A percentile compares a stretch with the other conserved stretches of the same genome.
Conservation (phyloP, 495 filamentous ascomycete genomes). For the Penicillium nucicola region DNA sequence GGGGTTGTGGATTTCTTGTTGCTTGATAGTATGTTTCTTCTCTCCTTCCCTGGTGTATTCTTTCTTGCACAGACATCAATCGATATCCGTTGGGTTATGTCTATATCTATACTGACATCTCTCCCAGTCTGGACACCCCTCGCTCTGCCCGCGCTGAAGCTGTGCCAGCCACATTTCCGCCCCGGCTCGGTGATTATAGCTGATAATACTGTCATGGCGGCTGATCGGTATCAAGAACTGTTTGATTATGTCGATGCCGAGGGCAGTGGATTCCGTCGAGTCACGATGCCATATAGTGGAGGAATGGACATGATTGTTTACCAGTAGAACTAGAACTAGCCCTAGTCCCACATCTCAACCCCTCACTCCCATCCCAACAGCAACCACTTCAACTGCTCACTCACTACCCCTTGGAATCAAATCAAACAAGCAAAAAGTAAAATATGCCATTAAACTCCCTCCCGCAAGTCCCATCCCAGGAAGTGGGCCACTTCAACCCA, state of each 20-base stretch:
- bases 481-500: conserved; percentile 28
- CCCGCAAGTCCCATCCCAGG: conserved; percentile 6
- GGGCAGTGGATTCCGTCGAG: conserved; percentile 14
- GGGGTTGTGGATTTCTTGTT: conserved; percentile 52
- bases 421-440: too few species aligned
- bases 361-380: background rate
- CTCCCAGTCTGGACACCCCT: conserved; percentile 51
- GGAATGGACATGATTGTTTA: conserved; percentile 25
- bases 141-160: conserved; percentile 46
- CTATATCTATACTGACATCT: background rate
- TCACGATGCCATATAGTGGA: conserved; percentile 19
- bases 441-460: conserved; percentile 12
- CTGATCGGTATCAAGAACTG: conserved; percentile 34
- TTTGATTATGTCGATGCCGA: conserved; percentile 26
- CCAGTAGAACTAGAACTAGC: background rate
- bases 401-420: too few species aligned
- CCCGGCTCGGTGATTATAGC: conserved; percentile 48
- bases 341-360: background rate
- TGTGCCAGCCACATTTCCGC: conserved; percentile 41
- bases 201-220: conserved; percentile 43
- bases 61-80: too few species aligned
- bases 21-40: conserved; percentile 49
- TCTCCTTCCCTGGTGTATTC: too few species aligned
- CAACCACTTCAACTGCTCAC: background rate
- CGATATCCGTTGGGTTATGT: background rate